These are phyloP conservation scores for Biscogniauxia mediterranea DNA, from an alignment of 2,329 filamentous ascomycete species.

Conservation along the genomic window DNA sequence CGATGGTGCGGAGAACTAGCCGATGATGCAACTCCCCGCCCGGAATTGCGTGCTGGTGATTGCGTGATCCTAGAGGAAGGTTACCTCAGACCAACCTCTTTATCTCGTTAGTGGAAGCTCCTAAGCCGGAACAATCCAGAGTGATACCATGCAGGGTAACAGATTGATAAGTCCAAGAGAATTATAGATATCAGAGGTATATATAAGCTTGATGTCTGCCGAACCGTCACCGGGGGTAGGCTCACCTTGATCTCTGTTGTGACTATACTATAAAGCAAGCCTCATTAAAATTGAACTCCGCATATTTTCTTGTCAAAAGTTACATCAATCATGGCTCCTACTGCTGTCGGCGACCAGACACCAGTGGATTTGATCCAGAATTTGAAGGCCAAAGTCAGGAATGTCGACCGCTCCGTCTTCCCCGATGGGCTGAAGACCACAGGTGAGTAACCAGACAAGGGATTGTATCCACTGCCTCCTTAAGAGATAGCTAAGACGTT, in stretches of 20 bases:
- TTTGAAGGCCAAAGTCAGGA: constrained; percentile 24
- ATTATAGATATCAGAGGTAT: neutral
- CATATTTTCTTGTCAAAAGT: constrained; percentile 4
- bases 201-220: neutral
- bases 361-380: constrained; percentile 20
- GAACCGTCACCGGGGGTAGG: neutral
- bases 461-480: neutral
- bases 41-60: constrained; percentile 21
- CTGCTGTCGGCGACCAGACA: constrained; percentile 23
- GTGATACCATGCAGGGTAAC: neutral
- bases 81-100: neutral
- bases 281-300: constrained; percentile 1
- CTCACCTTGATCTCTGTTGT: neutral
- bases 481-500: constrained; percentile 23
- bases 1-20: constrained; percentile 1
- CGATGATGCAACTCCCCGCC: constrained; percentile 19
- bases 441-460: constrained; percentile 17
- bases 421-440: constrained; percentile 63
- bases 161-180: neutral
- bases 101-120: neutral
- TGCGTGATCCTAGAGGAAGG: constrained; percentile 12
- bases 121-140: neutral
- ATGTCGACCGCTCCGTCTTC: constrained; percentile 46
- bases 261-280: neutral
- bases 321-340: constrained; percentile 26